Evolutionary conservation across 2,329 filamentous ascomycete species (phyloP).

Genomic region (Dactylellina haptotyla): DNA sequence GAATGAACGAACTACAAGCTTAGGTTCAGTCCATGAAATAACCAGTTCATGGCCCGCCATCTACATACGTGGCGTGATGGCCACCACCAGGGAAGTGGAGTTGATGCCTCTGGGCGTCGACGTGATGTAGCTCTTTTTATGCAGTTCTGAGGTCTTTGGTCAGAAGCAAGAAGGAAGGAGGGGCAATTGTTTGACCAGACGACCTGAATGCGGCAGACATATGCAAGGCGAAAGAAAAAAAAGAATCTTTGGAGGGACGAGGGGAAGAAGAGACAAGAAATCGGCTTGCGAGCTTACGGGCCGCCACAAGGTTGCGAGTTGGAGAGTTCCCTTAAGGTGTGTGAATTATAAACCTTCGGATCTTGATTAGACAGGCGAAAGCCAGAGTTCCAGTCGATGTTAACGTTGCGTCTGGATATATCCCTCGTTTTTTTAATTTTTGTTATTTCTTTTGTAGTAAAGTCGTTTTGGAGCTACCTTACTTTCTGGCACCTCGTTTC

Average conservation of each 20-base stretch:
- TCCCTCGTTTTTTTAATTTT: conserved; percentile 41
- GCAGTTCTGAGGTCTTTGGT: conserved; percentile 50
- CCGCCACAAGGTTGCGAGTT: conserved; percentile 27
- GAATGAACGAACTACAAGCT: not conserved
- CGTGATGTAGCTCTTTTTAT: conserved; percentile 32
- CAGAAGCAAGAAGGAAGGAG: conserved; percentile 43
- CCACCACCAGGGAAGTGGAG: conserved; percentile 24
- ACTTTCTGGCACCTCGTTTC: conserved; percentile 11
- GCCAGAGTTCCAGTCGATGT: conserved; percentile 10
- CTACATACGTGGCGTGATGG: conserved; percentile 46
- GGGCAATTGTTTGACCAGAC: conserved; percentile 52
- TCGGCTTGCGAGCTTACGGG: not conserved
- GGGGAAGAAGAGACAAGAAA: conserved; percentile 28
- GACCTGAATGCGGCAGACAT: conserved; percentile 49
- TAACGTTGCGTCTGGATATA: conserved; percentile 27
- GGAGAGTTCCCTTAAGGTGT: conserved; percentile 7
- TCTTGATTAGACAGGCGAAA: conserved; percentile 28
- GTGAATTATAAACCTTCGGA: conserved; percentile 16
- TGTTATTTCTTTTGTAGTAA: no score
- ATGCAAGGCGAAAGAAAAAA: conserved; percentile 23
- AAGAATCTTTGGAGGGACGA: conserved; percentile 17
- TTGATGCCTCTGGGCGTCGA: conserved; percentile 20
- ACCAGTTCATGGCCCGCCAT: conserved; percentile 7
- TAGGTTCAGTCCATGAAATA: conserved; percentile 13
- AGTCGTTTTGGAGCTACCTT: conserved; percentile 33